Evolutionary conservation across 495 filamentous ascomycete species (phyloP).

Genomic region (Cercophora newfieldiana): DNA sequence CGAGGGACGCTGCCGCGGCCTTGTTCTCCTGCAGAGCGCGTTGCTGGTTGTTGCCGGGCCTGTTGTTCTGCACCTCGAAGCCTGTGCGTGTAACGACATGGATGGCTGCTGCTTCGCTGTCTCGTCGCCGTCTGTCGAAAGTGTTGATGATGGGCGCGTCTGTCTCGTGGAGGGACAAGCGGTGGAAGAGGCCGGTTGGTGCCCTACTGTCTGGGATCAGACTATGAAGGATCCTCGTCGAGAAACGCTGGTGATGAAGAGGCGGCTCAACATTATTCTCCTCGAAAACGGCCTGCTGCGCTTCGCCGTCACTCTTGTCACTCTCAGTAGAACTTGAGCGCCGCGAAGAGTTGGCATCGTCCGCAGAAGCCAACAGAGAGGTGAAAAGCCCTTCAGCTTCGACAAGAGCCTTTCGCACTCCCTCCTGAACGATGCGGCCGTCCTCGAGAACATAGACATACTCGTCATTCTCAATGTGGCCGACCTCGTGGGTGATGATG

Average conservation of each 20-base stretch:
- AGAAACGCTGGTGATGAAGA: constrained; percentile 12
- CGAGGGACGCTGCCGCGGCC: constrained; percentile 14
- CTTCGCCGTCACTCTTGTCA: not conserved
- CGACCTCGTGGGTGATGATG: constrained; percentile 88
- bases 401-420: constrained; percentile 45
- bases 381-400: constrained; percentile 36
- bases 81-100: constrained; percentile 23
- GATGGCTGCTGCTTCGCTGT: constrained; percentile 18
- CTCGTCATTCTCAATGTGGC: constrained; percentile 72
- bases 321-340: not conserved
- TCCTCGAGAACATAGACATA: constrained; percentile 80
- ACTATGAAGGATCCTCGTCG: constrained; percentile 21
- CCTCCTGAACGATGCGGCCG: constrained; percentile 68
- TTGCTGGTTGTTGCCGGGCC: constrained; percentile 18
- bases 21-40: not conserved
- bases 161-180: constrained; percentile 14
- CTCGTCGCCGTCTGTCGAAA: not conserved
- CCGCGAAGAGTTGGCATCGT: constrained; percentile 12
- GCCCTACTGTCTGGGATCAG: constrained; percentile 9
- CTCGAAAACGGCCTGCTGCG: not conserved
- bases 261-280: constrained; percentile 17
- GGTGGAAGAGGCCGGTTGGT: constrained; percentile 21
- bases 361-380: constrained; percentile 28
- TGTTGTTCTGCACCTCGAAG: constrained; percentile 23
- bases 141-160: not conserved